Evolutionary conservation across 1,284 basidiomycete species (phyloP).

Genomic region (Ganoderma lucidum): DNA sequence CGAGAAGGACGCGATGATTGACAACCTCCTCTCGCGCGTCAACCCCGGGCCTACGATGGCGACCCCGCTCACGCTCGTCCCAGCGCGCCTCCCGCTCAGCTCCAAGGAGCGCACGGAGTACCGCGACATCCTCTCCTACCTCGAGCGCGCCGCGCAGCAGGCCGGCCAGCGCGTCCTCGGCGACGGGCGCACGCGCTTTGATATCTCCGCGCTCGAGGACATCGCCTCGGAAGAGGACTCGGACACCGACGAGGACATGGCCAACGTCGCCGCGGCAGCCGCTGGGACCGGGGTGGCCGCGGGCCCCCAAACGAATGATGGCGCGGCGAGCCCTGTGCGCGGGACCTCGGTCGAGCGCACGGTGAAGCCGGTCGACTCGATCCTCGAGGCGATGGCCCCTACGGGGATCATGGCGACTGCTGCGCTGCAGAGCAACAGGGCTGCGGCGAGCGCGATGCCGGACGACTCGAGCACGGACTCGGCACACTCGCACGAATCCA

Average conservation of each 20-base stretch:
- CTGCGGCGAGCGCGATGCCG: slow-evolving; percentile 26
- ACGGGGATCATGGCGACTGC: slow-evolving; percentile 43
- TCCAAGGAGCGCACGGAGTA: slow-evolving; percentile 38
- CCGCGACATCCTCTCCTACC: slow-evolving; percentile 41
- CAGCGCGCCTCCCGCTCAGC: slow-evolving; percentile 37
- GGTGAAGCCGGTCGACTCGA: slow-evolving; percentile 20
- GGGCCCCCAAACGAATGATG: neutral
- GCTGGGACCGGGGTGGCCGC: neutral
- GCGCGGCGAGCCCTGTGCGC: slow-evolving; percentile 12
- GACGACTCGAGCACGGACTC: slow-evolving; percentile 23
- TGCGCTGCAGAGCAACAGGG: slow-evolving; percentile 35
- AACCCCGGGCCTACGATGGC: slow-evolving; percentile 39
- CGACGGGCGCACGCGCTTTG: slow-evolving; percentile 36
- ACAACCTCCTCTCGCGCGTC: slow-evolving; percentile 40
- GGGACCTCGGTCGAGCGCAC: slow-evolving; percentile 13
- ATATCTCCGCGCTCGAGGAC: slow-evolving; percentile 43
- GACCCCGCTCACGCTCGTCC: slow-evolving; percentile 41
- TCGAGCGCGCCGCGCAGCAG: slow-evolving; percentile 37
- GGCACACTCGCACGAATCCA: slow-evolving; percentile 12
- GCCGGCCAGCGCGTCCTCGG: slow-evolving; percentile 26
- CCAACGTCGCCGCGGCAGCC: slow-evolving; percentile 15
- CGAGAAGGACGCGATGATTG: slow-evolving; percentile 45
- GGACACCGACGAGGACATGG: slow-evolving; percentile 37
- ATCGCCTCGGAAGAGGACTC: slow-evolving; percentile 35
- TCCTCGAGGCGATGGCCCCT: slow-evolving; percentile 39